Evolutionary conservation across 495 filamentous ascomycete species (phyloP).

Genomic region (Cercophora samala): DNA sequence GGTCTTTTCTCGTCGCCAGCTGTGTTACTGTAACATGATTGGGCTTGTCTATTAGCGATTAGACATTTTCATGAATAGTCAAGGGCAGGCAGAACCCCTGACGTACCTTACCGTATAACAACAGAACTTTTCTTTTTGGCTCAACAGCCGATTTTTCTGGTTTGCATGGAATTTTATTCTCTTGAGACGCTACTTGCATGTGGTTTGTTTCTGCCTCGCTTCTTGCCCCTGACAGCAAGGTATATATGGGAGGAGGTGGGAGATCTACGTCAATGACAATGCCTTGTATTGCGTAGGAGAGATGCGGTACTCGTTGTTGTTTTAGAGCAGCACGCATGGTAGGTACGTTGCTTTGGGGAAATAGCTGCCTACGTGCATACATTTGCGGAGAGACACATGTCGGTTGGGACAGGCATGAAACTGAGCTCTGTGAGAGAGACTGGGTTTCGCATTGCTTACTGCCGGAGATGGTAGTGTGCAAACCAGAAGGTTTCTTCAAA

Average conservation of each 20-base stretch:
- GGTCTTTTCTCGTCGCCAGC: neutral
- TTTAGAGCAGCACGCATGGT: no score
- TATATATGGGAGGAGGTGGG: neutral
- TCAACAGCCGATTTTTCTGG: neutral
- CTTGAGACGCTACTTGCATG: neutral
- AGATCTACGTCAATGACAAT: no score
- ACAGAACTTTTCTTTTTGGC: neutral
- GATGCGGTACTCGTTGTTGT: no score
- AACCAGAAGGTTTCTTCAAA: no score
- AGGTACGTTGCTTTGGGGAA: no score
- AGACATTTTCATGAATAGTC: neutral
- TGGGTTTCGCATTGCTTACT: no score
- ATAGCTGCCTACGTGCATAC: no score
- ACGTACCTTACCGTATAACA: neutral
- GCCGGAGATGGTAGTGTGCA: no score
- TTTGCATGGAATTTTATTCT: neutral
- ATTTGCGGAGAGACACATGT: no score
- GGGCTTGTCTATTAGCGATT: neutral
- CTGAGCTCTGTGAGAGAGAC: no score
- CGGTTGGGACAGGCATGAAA: no score
- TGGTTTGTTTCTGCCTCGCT: neutral
- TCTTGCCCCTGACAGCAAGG: neutral
- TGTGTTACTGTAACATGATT: neutral
- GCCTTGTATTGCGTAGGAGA: neutral
- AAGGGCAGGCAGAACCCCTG: no score